These are phyloP conservation scores for Tricharina praecox DNA, from an alignment of 495 filamentous ascomycete species.

Conservation along the genomic window DNA sequence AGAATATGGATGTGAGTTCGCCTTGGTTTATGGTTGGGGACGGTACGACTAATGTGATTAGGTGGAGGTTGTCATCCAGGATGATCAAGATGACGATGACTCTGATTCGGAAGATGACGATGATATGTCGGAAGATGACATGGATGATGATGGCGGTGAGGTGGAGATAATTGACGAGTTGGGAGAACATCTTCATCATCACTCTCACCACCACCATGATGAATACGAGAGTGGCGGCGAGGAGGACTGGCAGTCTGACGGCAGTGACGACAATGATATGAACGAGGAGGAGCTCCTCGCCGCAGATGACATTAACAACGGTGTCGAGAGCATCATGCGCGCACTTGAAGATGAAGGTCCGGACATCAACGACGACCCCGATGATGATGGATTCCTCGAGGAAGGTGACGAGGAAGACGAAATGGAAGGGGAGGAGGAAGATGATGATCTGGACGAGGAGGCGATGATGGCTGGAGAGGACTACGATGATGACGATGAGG, in stretches of 20 bases:
- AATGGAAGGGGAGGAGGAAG: slow-evolving; percentile 40
- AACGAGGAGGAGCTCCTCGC: slow-evolving; percentile 29
- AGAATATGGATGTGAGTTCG: slow-evolving; percentile 49
- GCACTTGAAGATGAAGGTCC: slow-evolving; percentile 29
- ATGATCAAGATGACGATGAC: slow-evolving; percentile 47
- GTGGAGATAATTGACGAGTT: slow-evolving; percentile 42
- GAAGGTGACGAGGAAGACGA: slow-evolving; percentile 44
- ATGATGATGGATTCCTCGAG: slow-evolving; percentile 44
- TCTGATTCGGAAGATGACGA: slow-evolving; percentile 55
- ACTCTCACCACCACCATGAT: slow-evolving; percentile 26
- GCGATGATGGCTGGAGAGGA: slow-evolving; percentile 37
- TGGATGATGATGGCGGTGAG: slow-evolving; percentile 38
- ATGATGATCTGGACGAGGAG: slow-evolving; percentile 54
- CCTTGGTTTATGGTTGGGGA: too few relatives aligned
- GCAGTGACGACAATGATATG: slow-evolving; percentile 33
- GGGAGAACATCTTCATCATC: slow-evolving; percentile 31
- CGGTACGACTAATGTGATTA: slow-evolving; percentile 29
- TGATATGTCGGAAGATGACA: slow-evolving; percentile 43
- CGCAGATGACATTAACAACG: slow-evolving; percentile 14
- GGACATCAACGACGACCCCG: slow-evolving; percentile 36
- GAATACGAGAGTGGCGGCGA: slow-evolving; percentile 44
- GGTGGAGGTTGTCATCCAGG: slow-evolving; percentile 72
- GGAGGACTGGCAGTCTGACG: slow-evolving; percentile 30
- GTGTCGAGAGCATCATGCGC: slow-evolving; percentile 29
- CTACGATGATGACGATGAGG: slow-evolving; percentile 50